Percentiles rank a stretch among this genome's conserved stretches.
These are phyloP conservation scores for Aspergillus sp. DNA, from an alignment of 2,329 filamentous ascomycete species.

Conservation along the genomic window DNA sequence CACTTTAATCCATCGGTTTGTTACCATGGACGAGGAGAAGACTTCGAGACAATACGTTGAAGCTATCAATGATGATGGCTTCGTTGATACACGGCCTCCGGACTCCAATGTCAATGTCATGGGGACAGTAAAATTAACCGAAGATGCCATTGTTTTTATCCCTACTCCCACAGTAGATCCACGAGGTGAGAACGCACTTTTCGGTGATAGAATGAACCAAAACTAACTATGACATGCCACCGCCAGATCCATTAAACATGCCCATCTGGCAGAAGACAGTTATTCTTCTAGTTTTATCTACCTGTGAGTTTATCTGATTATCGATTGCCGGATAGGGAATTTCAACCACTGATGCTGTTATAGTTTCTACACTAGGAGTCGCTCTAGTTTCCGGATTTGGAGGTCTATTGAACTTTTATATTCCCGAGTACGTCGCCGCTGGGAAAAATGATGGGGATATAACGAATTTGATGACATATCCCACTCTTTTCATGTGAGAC, in stretches of 20 bases:
- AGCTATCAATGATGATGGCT: conserved; percentile 7
- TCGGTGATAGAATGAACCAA: too few relatives aligned
- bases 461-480: conserved; percentile 33
- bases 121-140: conserved; percentile 25
- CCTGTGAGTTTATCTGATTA: conserved; percentile 14
- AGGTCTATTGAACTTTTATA: conserved; percentile 38
- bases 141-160: conserved; percentile 29
- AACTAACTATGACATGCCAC: too few relatives aligned
- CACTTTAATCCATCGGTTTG: too few relatives aligned
- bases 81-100: background rate
- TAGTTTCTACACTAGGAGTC: conserved; percentile 37
- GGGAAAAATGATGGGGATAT: conserved; percentile 38
- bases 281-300: conserved; percentile 21
- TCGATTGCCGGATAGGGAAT: too few relatives aligned
- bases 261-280: conserved; percentile 20
- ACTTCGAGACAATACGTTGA: conserved; percentile 9
- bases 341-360: too few relatives aligned
- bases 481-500: conserved; percentile 23
- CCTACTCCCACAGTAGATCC: conserved; percentile 31
- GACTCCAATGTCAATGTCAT: conserved; percentile 9
- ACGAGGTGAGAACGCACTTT: conserved; percentile 9
- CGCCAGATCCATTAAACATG: conserved; percentile 25
- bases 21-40: too few relatives aligned
- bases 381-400: conserved; percentile 39
- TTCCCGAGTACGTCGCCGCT: conserved; percentile 31